Evolutionary conservation across 495 filamentous ascomycete genomes (phyloP).

Genomic region (Clavariopsis aquatica): DNA sequence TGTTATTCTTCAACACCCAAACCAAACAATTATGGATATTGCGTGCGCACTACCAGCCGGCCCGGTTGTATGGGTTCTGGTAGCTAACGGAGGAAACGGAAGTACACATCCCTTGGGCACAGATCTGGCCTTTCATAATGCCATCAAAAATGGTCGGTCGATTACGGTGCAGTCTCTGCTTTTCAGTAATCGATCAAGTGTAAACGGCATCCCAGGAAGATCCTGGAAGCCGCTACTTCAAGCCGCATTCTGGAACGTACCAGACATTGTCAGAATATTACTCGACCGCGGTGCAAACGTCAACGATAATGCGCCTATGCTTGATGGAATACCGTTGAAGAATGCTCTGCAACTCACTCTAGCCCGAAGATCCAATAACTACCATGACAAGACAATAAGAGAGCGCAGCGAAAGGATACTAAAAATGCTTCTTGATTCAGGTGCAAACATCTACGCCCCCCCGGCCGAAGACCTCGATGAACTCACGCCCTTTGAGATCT

Average conservation of each 20-base stretch:
- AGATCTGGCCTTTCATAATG: slow-evolving; percentile 32
- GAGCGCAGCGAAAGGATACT: slow-evolving; percentile 22
- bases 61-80: slow-evolving; percentile 17
- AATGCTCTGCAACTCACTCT: slow-evolving; percentile 27
- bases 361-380: slow-evolving; percentile 22
- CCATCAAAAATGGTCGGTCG: slow-evolving; percentile 31
- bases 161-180: slow-evolving; percentile 26
- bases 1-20: slow-evolving; percentile 25
- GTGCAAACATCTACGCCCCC: slow-evolving; percentile 28
- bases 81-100: slow-evolving; percentile 23
- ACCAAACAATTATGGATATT: slow-evolving; percentile 32
- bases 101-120: slow-evolving; percentile 28
- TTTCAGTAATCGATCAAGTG: slow-evolving; percentile 3
- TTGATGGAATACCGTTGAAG: slow-evolving; percentile 14
- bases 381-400: background rate
- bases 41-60: slow-evolving; percentile 21
- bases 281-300: slow-evolving; percentile 30
- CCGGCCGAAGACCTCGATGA: slow-evolving; percentile 5
- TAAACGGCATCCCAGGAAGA: slow-evolving; percentile 16
- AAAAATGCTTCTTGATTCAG: slow-evolving; percentile 37
- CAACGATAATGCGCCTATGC: slow-evolving; percentile 4
- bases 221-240: slow-evolving; percentile 30
- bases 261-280: slow-evolving; percentile 28
- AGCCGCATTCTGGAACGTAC: slow-evolving; percentile 29
- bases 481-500: slow-evolving; percentile 25